Base-by-base conservation (phyloP, 1,284 basidiomycete genomes). In the Naganishia sp. region DNA sequence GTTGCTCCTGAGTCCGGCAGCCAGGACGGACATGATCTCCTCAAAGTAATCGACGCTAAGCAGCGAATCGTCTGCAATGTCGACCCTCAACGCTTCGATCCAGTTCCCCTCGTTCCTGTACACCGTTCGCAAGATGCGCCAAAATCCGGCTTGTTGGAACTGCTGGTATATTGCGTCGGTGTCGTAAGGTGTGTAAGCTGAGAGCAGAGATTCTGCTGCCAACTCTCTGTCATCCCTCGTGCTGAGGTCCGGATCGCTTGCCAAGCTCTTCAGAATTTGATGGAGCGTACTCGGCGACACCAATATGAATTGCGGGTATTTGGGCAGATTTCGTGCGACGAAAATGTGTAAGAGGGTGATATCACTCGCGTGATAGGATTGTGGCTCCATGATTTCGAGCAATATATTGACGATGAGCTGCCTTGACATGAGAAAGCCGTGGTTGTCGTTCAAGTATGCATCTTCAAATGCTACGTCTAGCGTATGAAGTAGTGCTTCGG, bases 391-490 rank as follows among this genome's bases (percentile, higher is more conserved):
- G 52, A 96, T 86, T 73, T 97, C 92, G 64, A 95, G 83, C 56
- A 99, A 82, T 55, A 93, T 88, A 70, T 90, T 89, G 72, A 96
- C 82, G 67, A 98, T 88, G 57, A 88, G 84, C 65, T 94, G 88
- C 43, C 96, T 88, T 71, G 84, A 91, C 64, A 89, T 74, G 1
- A 75, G 57, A 28, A 81, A 81, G 57, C 83, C 82, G 0, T 84
- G 81, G 56, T 88, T 84, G 64, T 92, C 90, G 74, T 94, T 94
- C 25, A 98, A 84, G 78, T 90, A 95, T 1, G 88, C 80, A 73
- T 97, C 93, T 78, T 99, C 96, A 71, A 98, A 95, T 0, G 92
- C 94, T 61, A 94, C 86, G 77, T 99, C 96, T 70, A 99, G 83
- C 0, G 90, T 88, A 75, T 99, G 93, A 13, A 99, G 85, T 76